Conservation (phyloP, 2,329 filamentous ascomycete species). For the Trichoderma endophyticum region DNA sequence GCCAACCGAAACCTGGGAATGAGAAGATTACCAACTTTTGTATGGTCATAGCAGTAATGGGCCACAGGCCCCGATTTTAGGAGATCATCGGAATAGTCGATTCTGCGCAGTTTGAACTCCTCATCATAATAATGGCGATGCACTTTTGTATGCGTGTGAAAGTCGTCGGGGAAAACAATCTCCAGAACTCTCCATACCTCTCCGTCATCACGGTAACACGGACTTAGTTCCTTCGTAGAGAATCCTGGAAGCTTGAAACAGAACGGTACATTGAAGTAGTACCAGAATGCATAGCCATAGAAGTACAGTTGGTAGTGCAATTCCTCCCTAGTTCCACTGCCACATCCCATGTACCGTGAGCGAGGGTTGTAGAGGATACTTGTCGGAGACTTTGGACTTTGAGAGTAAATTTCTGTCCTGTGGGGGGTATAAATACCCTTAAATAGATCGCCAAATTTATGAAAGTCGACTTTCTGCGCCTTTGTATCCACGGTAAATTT, state of each 20-base stretch:
- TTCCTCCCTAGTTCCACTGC: background rate
- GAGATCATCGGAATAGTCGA: background rate
- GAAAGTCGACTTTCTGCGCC: background rate
- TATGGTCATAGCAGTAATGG: background rate
- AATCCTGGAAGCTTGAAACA: background rate
- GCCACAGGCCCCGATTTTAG: background rate
- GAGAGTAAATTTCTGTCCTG: background rate
- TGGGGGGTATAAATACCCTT: background rate
- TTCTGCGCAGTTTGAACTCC: background rate
- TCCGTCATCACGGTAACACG: background rate
- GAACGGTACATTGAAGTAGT: background rate
- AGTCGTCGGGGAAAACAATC: background rate
- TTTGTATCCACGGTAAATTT: background rate
- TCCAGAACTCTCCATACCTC: background rate
- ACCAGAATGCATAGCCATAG: background rate
- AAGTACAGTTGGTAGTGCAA: background rate
- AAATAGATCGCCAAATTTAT: background rate
- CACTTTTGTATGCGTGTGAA: background rate
- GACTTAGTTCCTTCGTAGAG: background rate
- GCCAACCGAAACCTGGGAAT: background rate
- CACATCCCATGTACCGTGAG: background rate
- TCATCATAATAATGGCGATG: background rate
- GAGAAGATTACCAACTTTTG: background rate
- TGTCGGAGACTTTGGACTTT: background rate
- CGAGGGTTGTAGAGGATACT: background rate